Base-by-base conservation (phyloP, 257 asterid genomes). In the Sherardia arvensis region DNA sequence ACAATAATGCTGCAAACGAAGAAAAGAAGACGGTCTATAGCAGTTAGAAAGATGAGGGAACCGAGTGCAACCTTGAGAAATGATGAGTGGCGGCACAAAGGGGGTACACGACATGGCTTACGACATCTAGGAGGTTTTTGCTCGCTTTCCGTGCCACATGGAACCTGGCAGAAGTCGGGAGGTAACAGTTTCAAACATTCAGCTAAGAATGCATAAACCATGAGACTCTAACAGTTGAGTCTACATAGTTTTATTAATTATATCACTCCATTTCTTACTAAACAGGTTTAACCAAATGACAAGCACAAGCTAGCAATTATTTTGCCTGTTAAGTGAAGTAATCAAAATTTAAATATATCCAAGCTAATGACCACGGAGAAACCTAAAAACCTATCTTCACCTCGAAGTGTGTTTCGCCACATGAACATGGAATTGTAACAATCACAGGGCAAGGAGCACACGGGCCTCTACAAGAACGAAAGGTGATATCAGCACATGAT, bases 391-490 rank as follows among this genome's bases (percentile, higher is more conserved):
- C 27, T 54, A 65, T 62, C 33, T 25, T 64, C 21, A 87, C 98
- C 98, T 91, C 95, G 51, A 86, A 88, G 61, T 83, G 87, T 14
- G 98, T 85, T 65, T 77, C 76, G 55, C 98, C 95, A 61, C 98
- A 91, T 49, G 78, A 77, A 77, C 96, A 91, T 48, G 97, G 80
- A 66, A 91, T 86, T 66, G 79, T 82, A 79, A 91, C 97, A 91
- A 82, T 88, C 77, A 88, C 61, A 1, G 95, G 98, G 70, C 98
- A 91, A 69, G 98, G 98, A 73, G 93, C 91, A 76, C 98, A 88
- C 36, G 83, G 80, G 70, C 98, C 98, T 83, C 98, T 91, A 71
- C 80, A 78, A 66, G 62, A 67, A 77, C 65, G 74, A 78, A 18
- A 79, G 69, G 72, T 53, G 69, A 81, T 74, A 45, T 17, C 4